A percentile compares a stretch with the other conserved stretches of the same genome.
These are phyloP conservation scores for Oenanthe javanica DNA, from an alignment of 140 eudicot genomes.

Conservation along the genomic window DNA sequence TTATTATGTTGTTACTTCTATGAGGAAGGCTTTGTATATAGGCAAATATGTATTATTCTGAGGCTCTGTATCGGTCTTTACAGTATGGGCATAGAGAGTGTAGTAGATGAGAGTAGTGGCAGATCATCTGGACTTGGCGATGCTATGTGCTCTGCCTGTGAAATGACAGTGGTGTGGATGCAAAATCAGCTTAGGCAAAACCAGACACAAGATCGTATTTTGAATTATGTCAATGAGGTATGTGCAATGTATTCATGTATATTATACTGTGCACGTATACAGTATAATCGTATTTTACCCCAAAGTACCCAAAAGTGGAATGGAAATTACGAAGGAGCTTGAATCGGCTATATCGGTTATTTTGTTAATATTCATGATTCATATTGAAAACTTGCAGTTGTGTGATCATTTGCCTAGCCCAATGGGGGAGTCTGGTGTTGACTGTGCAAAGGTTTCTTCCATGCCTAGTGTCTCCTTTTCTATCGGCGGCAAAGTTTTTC, in stretches of 20 bases:
- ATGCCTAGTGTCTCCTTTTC: slow-evolving; percentile 69
- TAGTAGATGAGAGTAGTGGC: slow-evolving; percentile 49
- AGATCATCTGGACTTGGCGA: slow-evolving; percentile 38
- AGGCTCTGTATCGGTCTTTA: slow-evolving; percentile 1
- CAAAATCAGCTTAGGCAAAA: slow-evolving; percentile 61
- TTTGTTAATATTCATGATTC: neutral
- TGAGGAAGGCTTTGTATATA: neutral
- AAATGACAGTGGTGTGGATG: slow-evolving; percentile 93
- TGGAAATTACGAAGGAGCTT: slow-evolving; percentile 6
- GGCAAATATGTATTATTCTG: neutral
- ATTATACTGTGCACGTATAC: neutral
- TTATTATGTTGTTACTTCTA: neutral
- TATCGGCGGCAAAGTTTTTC: slow-evolving; percentile 50
- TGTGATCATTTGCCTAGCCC: slow-evolving; percentile 48
- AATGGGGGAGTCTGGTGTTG: slow-evolving; percentile 54
- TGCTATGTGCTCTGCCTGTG: slow-evolving; percentile 79
- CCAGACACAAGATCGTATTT: slow-evolving; percentile 59
- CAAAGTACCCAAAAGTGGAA: neutral
- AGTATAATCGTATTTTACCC: neutral
- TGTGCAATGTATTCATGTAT: neutral
- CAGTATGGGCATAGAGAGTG: slow-evolving; percentile 74
- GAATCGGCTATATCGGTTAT: too few species aligned
- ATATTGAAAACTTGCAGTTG: slow-evolving; percentile 24
- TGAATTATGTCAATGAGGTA: slow-evolving; percentile 54
- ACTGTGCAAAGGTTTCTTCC: slow-evolving; percentile 33